Base-by-base conservation (phyloP, 257 asterid genomes). In the Phtheirospermum japonicum region DNA sequence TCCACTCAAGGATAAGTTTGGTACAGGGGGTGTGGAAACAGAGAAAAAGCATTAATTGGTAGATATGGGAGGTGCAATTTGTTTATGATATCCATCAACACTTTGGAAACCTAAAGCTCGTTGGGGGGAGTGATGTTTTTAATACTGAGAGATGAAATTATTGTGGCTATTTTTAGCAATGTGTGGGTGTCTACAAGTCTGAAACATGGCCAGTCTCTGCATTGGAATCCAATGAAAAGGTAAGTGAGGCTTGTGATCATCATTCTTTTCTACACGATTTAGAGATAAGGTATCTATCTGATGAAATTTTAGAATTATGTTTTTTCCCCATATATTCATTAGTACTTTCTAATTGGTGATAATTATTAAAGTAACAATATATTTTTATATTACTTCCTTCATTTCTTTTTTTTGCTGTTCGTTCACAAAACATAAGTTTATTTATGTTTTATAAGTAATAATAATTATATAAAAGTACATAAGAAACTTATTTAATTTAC, bases 201-300 rank as follows among this genome's bases (percentile, higher is more conserved):
- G 39, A 40, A 12, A 20, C 18, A 34, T 19, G 4, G 11, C 12
- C 4, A 18, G 40, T 6, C 65, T 37, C 40, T 5, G 52, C 12
- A 2, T 39, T 52, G 80, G 85, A 77, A 80, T 80, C 82, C 85
- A 68, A 80, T 77, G 85, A 57, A 68, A 61, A 55, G 59, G 66
- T 71, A 64, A 82, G 82, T 77, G 82, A 73, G 82, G 79, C 26
- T 72, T 61, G 39, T 48, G 30, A 65, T 60, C 39, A 60, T 42
- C 13, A 9, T 57, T 37, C 1, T 18, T 40, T 2, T 19, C 11
- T 60, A 23, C 3, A 3, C 28, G 28, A 23, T 23, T 23, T 13
- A 6, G 39, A 11, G 20, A 18, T 40, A 4, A 23, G 6, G 65
- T 19, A 60, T 60, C 65, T 19, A 60, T 60, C 65, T 40, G 20